A percentile compares a stretch with the other conserved stretches of the same genome.
Conservation (phyloP, 2,329 filamentous ascomycete species). For the Cladobotryum protrusum region DNA sequence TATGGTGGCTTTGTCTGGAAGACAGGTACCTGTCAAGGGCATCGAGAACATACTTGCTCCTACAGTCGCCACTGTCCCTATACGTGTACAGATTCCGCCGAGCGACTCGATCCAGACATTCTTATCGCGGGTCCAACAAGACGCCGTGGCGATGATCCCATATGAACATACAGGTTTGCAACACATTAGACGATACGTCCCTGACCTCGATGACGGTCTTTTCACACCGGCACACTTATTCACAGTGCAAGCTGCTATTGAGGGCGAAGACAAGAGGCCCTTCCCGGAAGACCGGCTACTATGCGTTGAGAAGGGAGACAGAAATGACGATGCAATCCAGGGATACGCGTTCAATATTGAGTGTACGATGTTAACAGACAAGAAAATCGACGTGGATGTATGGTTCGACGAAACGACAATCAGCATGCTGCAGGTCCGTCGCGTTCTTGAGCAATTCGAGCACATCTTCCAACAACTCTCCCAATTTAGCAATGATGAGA, state of each 20-base stretch:
- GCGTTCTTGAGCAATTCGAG: neutral
- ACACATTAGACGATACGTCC: constrained; percentile 17
- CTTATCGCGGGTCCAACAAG: constrained; percentile 28
- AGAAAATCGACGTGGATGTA: constrained; percentile 2
- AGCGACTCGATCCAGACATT: constrained; percentile 29
- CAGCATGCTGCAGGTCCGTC: neutral
- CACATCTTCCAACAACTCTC: constrained; percentile 2
- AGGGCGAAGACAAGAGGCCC: neutral
- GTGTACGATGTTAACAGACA: neutral
- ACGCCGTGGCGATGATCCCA: constrained; percentile 16
- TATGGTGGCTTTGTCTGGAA: constrained; percentile 16
- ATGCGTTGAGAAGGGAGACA: neutral
- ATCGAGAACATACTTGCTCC: constrained; percentile 17
- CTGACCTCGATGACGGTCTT: neutral
- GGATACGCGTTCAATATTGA: constrained; percentile 1
- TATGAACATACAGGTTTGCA: constrained; percentile 22
- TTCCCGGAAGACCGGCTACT: neutral
- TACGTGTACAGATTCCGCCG: constrained; percentile 20
- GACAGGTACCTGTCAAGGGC: constrained; percentile 14
- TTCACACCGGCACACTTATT: constrained; percentile 2
- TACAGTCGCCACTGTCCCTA: constrained; percentile 18
- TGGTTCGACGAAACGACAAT: neutral
- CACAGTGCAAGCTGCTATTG: constrained; percentile 11
- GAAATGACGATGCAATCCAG: neutral
- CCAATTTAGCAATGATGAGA: neutral